Base-by-base conservation (phyloP, 2,329 filamentous ascomycete genomes). In the Fusarium chaquense region DNA sequence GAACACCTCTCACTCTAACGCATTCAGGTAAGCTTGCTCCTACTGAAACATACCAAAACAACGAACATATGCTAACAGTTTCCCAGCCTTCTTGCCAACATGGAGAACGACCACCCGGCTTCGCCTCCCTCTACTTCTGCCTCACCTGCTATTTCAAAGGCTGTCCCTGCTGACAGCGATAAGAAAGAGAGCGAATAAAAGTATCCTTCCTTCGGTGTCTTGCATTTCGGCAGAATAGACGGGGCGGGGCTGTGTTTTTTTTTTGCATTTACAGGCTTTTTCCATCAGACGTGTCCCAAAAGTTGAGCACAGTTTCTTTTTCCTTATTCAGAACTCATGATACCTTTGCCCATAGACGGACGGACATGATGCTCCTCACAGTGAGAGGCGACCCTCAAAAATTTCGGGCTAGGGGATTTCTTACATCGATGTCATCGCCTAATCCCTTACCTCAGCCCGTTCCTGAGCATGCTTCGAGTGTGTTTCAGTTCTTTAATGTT, bases 1-100 rank as follows among this genome's bases (percentile, higher is more conserved):
- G 66, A 78, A 75, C 61, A 86, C 87, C 55, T 91, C 89, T 63
- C 92, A 92, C 77, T 89, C 90, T 73, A 99, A 99, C 85, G 91
- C 94, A 74, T 99, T 97, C 84, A 95, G 93, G 94, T 98, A 89
- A 86, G 91, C 71, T 38, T 38, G 10, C 16, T 12, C 9, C 15
- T 9, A 13, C 13, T 8, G 4, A 15, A 51, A 40, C 12, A 40
- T 15, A 28, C 28, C 33, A 16, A 20, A 28, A 28, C 12, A 22
- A 26, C 15, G 10, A 35, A 22, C 22, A 16, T 28, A 15, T 10
- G 50, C 58, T 68, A 57, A 68, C 55, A 36, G 15, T 28, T 22
- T 47, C 26, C 26, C 22, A 89, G 87, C 77, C 81, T 88, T 69
- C 82, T 89, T 67, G 87, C 86, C 75, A 88, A 83, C 76, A 86